Evolutionary conservation across 2,329 filamentous ascomycete genomes (phyloP), one percentile per base, ranked within the genome.

Genomic region (Phialophora tarda): DNA sequence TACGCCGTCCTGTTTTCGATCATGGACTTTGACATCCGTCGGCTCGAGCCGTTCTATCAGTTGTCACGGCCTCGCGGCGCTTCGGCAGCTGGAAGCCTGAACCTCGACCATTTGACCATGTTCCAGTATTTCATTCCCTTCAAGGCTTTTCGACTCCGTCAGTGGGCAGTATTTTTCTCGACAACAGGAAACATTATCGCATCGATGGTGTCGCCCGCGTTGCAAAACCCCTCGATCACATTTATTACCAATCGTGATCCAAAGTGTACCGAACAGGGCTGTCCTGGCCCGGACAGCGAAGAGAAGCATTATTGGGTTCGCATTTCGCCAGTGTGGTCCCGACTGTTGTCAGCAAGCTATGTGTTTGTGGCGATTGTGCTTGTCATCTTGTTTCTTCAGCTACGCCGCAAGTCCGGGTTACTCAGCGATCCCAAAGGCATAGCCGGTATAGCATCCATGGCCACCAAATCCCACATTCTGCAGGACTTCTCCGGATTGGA

Each of bases 1-100:
- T 84, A 82, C 64, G 81, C 82, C 54, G 80, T 83, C 12, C 68
- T 83, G 12, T 83, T 81, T 79, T 81, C 82, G 64, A 80, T 83
- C 66, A 78, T 80, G 30, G 82, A 83, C 66, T 84, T 81, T 58
- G 81, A 84, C 47, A 80, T 83, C 55, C 82, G 82, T 69, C 79
- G 82, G n/a, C 71, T 84, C 32, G 82, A 83, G 65, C 81, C 82
- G 4, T 84, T 79, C 66, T 84, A 83, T 65, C 82, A 78, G 62
- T 70, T 78, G 8, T 78, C 77, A 3, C 75, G 74, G 62, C 73
- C 73, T 14, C 71, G 70, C 14, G 77, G 77, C 3, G 75, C 74
- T 38, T 72, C 70, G 17, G 77, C 77, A 7, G 72, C 72, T 11
- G 71, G 73, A 61, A 82, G 80, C 12, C 72, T 84, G 10, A 83